These are phyloP conservation scores for Carpinus viminea DNA, from an alignment of 306 rosid species.

Conservation along the genomic window DNA sequence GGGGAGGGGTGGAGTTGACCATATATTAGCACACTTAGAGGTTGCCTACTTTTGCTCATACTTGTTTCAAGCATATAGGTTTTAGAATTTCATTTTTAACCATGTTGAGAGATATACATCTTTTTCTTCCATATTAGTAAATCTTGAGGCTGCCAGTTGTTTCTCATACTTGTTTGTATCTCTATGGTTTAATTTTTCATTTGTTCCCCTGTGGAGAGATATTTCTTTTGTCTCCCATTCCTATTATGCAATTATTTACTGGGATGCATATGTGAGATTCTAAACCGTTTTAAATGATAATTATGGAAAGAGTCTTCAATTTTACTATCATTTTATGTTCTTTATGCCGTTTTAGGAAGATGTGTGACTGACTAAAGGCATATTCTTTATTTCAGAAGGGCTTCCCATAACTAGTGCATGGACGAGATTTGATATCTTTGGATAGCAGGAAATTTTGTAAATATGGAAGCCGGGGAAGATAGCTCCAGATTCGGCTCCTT, in stretches of 20 bases:
- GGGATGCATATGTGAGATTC: neutral
- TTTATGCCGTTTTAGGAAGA: constrained; percentile 8
- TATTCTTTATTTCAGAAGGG: constrained; percentile 38
- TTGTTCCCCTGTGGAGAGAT: constrained; percentile 4
- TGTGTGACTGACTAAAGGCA: constrained; percentile 24
- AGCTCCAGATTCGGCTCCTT: constrained; percentile 54
- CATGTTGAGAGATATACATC: constrained; percentile 5
- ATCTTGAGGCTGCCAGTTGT: neutral
- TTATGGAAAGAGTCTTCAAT: constrained; percentile 20
- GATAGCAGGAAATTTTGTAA: constrained; percentile 28
- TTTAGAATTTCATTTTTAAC: neutral
- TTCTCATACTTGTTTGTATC: constrained; percentile 1
- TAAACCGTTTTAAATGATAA: neutral
- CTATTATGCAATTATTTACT: neutral
- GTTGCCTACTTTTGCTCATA: neutral
- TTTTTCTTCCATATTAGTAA: neutral
- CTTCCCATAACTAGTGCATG: constrained; percentile 17
- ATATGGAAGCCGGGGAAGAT: constrained; percentile 73
- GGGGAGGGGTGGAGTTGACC: neutral
- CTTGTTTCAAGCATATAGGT: neutral
- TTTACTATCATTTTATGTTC: constrained; percentile 4
- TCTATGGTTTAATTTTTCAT: neutral
- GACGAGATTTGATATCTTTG: constrained; percentile 36
- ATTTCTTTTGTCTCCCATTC: neutral
- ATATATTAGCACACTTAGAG: neutral